Base-by-base conservation (phyloP, 352 stramenopile genomes). In the Globisporangium nagaii region DNA sequence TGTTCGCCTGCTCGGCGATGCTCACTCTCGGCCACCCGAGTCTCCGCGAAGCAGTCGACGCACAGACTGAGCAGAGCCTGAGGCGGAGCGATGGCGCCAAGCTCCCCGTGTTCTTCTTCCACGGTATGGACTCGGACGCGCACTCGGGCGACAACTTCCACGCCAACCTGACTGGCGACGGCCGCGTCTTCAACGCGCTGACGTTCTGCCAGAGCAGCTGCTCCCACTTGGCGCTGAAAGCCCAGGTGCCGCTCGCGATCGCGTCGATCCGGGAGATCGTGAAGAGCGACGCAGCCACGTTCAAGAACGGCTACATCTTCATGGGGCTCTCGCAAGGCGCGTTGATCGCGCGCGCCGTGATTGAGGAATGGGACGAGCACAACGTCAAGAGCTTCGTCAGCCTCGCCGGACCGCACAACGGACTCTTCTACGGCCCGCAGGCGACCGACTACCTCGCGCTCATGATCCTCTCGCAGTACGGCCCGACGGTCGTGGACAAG, bases 401-500 rank as follows among this genome's bases (percentile, higher is more conserved):
- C 25, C 43, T 75, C 1, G 68, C 68, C 0, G 65, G 60, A 1
- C 42, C 49, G 3, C 56, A 71, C 27, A 69, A 68, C 53, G 68
- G 64, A 13, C 58, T 66, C 40, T 75, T 75, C 32, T 71, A 73
- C 48, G 65, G 65, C 4, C 65, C 68, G 0, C 62, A 75, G 31
- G 10, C 12, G 1, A 36, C 24, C 10, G 66, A 75, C 53, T 35
- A 19, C 7, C 24, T 55, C 17, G 55, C 60, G 10, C 35, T 56
- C 8, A 36, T 52, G 15, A 35, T 62, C 20, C 56, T 74, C 3
- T 34, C 60, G 2, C 25, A 56, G 9, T 58, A 66, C 34, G 62
- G 60, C 0, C 55, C 60, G 0, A 53, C 53, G 1, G 28, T 61
- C 19, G 24, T 71, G 0, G 50, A 63, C 6, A 17, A 15, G 22